Base-by-base conservation (phyloP, 2,329 filamentous ascomycete species). In the Calonectria hawksworthii region DNA sequence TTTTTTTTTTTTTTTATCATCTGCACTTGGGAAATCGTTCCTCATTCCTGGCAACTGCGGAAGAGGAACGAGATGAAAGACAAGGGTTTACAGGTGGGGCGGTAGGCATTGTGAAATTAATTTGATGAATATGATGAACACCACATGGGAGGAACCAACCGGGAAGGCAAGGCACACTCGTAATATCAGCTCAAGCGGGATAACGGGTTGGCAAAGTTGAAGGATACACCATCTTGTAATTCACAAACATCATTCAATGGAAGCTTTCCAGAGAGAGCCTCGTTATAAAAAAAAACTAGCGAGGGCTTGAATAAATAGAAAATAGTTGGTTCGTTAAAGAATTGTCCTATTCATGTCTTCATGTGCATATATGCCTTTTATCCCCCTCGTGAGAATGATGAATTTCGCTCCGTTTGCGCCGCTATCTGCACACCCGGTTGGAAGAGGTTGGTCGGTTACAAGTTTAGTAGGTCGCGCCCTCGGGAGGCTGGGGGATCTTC, bases 401-500 rank as follows among this genome's bases (percentile, higher is more conserved):
- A 26, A 54, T 67, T 52, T 68, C 64, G 64, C 68, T 64, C 32
- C n/a, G 64, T 54, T 64, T 74, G 68, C 63, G 63, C 56, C 41
- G 36, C 56, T 56, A 28, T 30, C 68, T 26, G 41, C 26, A 65
- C 38, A 44, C 26, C 28, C 56, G 32, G 64, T 70, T n/a, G 26
- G 41, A 52, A 67, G 51, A 32, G 61, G 59, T 70, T 30, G 38
- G 50, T 26, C 5, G 32, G 50, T 28, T 34, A 23, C 18, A 61
- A 18, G 38, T 54, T 83, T 74, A 86, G 80, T 87, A 88, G 26
- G 84, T 88, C 65, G 94, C 92, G 73, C 96, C 96, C 87, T 99
- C 97, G 5, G 95, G 92, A 51, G 97, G 97, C 85, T 99, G 97
- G 16, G 95, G 94, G 36, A 98, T 92, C 88, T 99, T 99, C 91